phyloP scores from a whole-genome alignment of 2,329 filamentous ascomycete species.

The Aspergillus candidus region DNA sequence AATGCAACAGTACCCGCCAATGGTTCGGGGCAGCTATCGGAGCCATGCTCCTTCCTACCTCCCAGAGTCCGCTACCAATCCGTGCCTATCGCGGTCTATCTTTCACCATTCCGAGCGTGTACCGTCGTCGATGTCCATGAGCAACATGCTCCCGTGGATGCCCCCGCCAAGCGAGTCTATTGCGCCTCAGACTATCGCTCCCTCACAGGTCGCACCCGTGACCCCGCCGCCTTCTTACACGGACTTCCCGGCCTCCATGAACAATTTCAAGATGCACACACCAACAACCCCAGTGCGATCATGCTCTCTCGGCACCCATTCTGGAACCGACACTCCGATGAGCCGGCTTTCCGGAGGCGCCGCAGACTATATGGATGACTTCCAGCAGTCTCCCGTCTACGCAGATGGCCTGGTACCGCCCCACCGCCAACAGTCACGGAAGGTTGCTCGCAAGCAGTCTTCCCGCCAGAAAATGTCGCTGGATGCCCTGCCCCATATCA shows the following conservation, averaged over 20 bases:
- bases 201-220: slow-evolving; percentile 30
- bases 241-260: slow-evolving; percentile 30
- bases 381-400: slow-evolving; percentile 29
- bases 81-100: slow-evolving; percentile 34
- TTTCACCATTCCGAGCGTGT: slow-evolving; percentile 33
- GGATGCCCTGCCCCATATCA: slow-evolving; percentile 34
- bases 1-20: slow-evolving; percentile 31
- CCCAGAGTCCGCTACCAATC: slow-evolving; percentile 35
- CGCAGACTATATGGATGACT: slow-evolving; percentile 32
- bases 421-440: slow-evolving; percentile 30
- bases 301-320: slow-evolving; percentile 29
- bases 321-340: slow-evolving; percentile 31
- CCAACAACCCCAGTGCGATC: slow-evolving; percentile 33
- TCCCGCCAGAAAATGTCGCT: slow-evolving; percentile 33
- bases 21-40: slow-evolving; percentile 32
- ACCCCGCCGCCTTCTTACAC: slow-evolving; percentile 35
- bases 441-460: slow-evolving; percentile 22
- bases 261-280: slow-evolving; percentile 31
- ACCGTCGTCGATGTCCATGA: slow-evolving; percentile 31
- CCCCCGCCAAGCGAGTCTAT: slow-evolving; percentile 25
- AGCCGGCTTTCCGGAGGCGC: slow-evolving; percentile 30
- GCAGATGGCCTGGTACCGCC: slow-evolving; percentile 24
- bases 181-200: slow-evolving; percentile 32
- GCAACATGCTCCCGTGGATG: slow-evolving; percentile 35
- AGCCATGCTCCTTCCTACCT: slow-evolving; percentile 28